These are phyloP conservation scores for Phaeosphaeriaceae sp. DNA, from an alignment of 2,329 filamentous ascomycete species.

Conservation along the genomic window DNA sequence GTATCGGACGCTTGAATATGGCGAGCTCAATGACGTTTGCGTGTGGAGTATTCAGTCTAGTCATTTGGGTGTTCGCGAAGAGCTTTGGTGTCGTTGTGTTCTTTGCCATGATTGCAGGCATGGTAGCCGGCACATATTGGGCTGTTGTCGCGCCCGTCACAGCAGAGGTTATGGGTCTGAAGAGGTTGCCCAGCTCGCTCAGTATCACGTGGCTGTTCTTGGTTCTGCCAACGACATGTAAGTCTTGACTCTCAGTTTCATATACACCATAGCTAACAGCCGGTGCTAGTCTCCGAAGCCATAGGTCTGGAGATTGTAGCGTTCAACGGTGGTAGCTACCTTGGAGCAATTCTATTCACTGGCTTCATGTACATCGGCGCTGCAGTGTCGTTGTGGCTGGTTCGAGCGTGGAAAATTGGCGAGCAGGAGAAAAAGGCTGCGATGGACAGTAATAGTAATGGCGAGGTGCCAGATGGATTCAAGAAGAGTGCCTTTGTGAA, in stretches of 20 bases:
- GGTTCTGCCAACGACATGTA: slow-evolving; percentile 71
- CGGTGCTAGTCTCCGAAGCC: slow-evolving; percentile 55
- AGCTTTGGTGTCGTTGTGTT: slow-evolving; percentile 73
- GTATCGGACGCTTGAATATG: slow-evolving; percentile 75
- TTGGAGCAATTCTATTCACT: slow-evolving; percentile 66
- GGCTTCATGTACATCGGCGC: slow-evolving; percentile 69
- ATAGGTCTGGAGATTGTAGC: slow-evolving; percentile 63
- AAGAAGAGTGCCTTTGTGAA: slow-evolving; percentile 35
- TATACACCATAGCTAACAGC: slow-evolving; percentile 4
- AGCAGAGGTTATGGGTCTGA: slow-evolving; percentile 76
- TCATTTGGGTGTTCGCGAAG: slow-evolving; percentile 76
- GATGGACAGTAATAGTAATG: slow-evolving; percentile 13
- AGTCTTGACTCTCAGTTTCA: slow-evolving; percentile 18
- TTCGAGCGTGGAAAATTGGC: slow-evolving; percentile 67
- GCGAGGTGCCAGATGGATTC: slow-evolving; percentile 10
- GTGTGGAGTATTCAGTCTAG: slow-evolving; percentile 69
- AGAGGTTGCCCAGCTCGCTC: slow-evolving; percentile 71
- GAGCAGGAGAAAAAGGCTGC: slow-evolving; percentile 55
- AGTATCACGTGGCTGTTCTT: slow-evolving; percentile 76
- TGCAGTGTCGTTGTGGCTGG: slow-evolving; percentile 60
- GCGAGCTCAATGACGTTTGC: slow-evolving; percentile 69
- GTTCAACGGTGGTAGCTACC: slow-evolving; percentile 58
- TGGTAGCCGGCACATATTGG: slow-evolving; percentile 74
- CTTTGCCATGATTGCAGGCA: slow-evolving; percentile 71
- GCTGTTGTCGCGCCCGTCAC: slow-evolving; percentile 69